phyloP scores from a whole-genome alignment of 106 monocot species.

The Acorus gramineus region DNA sequence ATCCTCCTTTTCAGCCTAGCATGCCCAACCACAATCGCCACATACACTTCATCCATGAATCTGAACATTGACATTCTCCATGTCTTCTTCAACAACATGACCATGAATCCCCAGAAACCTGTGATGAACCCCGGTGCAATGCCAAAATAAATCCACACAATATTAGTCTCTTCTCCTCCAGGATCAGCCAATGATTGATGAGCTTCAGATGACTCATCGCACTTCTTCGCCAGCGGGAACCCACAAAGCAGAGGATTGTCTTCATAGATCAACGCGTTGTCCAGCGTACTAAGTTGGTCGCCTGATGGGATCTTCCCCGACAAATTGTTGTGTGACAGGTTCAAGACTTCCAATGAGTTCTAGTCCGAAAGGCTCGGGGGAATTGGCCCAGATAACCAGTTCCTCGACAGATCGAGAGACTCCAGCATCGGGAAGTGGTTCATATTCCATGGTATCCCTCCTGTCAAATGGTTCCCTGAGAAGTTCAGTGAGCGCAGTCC shows the following conservation, averaged over 20 bases:
- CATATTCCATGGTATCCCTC: slow-evolving; percentile 13
- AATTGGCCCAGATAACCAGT: slow-evolving; percentile 1
- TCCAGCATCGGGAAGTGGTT: slow-evolving; percentile 2
- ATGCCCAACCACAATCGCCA: no score
- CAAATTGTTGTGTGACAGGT: slow-evolving; percentile 2
- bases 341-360: not conserved
- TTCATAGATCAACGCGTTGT: slow-evolving; percentile 10
- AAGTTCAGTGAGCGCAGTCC: not conserved
- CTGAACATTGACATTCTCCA: slow-evolving; percentile 7
- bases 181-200: no score
- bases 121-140: not conserved
- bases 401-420: not conserved
- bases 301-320: slow-evolving; percentile 3
- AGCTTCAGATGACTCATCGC: not conserved
- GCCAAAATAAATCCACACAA: not conserved
- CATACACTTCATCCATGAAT: not conserved
- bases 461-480: slow-evolving; percentile 1
- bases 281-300: slow-evolving; percentile 9
- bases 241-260: slow-evolving; percentile 32
- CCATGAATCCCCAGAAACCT: not conserved
- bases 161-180: not conserved
- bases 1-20: no score
- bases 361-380: not conserved
- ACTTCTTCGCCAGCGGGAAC: slow-evolving; percentile 3
- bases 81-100: not conserved